Base-by-base conservation (phyloP, 1,284 basidiomycete species). In the Trametes polyzona region DNA sequence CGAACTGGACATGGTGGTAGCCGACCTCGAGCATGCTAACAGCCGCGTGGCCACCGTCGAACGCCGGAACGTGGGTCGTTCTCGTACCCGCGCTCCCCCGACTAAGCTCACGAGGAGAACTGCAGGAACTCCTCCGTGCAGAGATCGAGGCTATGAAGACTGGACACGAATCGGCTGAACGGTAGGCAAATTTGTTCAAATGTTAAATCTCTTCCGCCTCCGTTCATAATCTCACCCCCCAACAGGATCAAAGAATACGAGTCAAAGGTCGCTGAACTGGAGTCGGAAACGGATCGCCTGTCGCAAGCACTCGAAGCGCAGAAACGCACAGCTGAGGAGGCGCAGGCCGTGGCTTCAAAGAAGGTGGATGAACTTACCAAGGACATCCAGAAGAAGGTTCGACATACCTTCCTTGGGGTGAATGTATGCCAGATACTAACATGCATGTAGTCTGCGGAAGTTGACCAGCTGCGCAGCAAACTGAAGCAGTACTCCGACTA, bases 1-100 rank as follows among this genome's bases (percentile, higher is more conserved):
- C 0, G 95, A 97, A 70, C 82, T 96, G 53, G 96, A 98, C 65
- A 90, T 97, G 83, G 85, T 97, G 59, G 89, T 92, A 23, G 91
- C 90, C 14, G 96, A 99, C 73, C 79, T 98, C 37, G 93, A 96
- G 65, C 84, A 95, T 14, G 94, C 96, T 16, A 98, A 96, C 67
- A 92, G 88, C 67, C 87, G 96, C 11, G 91, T 97, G 1, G 93
- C 92, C 0, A 88, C 90, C 4, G 90, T 98, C 40, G 96, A 99
- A 74, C 82, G 95, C 58, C 84, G 96, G 50, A 98, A 98, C 74
- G 93, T 94, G 60, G 83, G 56, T 8, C 24, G n/a, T 44, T 23
- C 23, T 19, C 8, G 40, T 16, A 14, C 21, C 17, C 16, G 12
- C 11, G 8, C 12, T 12, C 9, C 46, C 17, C 43, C 29, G 12